phyloP scores from a whole-genome alignment of 129 eudicot species.

The Oenanthe sinensis region DNA sequence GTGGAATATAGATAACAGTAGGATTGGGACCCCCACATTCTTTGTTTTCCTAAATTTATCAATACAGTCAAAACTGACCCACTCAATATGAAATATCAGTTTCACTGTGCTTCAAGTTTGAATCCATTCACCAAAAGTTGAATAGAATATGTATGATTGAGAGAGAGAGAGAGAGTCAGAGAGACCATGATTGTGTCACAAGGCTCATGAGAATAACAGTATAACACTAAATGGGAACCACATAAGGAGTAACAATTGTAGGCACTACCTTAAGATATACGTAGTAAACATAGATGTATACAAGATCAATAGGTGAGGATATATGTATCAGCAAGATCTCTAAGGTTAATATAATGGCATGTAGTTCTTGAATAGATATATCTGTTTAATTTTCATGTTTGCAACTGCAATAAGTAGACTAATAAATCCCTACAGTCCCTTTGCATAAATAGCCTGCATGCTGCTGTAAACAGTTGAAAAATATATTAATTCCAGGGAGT shows the following conservation, averaged over 20 bases:
- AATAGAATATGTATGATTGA: conserved; percentile 3
- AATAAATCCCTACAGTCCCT: too few species aligned
- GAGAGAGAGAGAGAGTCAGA: conserved; percentile 5
- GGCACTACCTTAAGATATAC: background rate
- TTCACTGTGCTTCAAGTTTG: background rate
- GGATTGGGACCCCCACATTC: background rate
- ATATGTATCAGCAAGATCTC: background rate
- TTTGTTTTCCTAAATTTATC: conserved; percentile 1
- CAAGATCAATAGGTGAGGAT: too few species aligned
- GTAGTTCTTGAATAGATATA: too few species aligned
- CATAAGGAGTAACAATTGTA: background rate
- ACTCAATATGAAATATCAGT: background rate
- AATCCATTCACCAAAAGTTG: conserved; percentile 5
- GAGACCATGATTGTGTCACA: background rate
- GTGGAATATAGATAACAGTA: conserved; percentile 9
- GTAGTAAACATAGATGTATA: too few species aligned
- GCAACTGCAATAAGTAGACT: too few species aligned
- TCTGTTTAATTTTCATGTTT: too few species aligned
- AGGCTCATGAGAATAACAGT: conserved; percentile 2
- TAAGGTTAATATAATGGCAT: background rate
- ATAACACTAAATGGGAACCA: background rate
- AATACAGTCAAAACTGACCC: conserved; percentile 14
- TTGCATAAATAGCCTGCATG: too few species aligned
- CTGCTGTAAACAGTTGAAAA: too few species aligned
- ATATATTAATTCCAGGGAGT: too few species aligned